Percentiles rank a stretch among this genome's conserved stretches.
Conservation (phyloP, 495 filamentous ascomycete species). For the Penicillium egyptiacum region DNA sequence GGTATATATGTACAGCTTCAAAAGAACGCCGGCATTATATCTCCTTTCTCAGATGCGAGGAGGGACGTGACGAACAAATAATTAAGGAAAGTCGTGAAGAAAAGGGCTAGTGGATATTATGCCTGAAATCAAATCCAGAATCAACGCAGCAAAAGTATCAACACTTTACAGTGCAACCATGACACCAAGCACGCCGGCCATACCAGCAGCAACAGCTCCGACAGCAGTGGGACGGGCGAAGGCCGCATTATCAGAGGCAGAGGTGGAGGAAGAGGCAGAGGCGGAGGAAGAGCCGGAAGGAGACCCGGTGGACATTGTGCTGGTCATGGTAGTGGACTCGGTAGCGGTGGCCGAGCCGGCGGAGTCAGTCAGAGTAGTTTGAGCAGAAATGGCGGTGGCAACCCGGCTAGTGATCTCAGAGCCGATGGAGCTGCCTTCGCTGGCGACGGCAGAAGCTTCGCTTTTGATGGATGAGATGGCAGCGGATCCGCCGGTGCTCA, state of each 20-base stretch:
- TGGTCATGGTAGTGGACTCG: conserved; percentile 20
- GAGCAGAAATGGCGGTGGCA: conserved; percentile 17
- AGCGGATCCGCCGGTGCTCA: conserved; percentile 12
- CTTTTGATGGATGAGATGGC: conserved; percentile 15
- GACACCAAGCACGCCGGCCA: conserved; percentile 39
- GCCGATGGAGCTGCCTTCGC: conserved; percentile 12
- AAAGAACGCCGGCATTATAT: conserved; percentile 14
- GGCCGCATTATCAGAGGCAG: conserved; percentile 19
- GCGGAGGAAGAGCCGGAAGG: conserved; percentile 17
- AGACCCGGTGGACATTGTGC: conserved; percentile 12
- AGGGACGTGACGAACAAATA: neutral
- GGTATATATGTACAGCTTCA: conserved; percentile 14
- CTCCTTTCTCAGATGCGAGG: neutral
- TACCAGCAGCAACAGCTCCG: conserved; percentile 24
- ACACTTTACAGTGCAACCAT: conserved; percentile 40
- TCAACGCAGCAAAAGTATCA: neutral
- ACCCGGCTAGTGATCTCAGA: conserved; percentile 18
- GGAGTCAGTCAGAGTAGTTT: conserved; percentile 22
- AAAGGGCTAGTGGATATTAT: conserved; percentile 6
- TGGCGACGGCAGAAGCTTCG: conserved; percentile 21
- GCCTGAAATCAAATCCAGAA: conserved; percentile 3
- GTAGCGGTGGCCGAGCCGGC: conserved; percentile 19
- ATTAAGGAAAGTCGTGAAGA: conserved; percentile 24
- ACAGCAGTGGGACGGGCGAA: conserved; percentile 24
- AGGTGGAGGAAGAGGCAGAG: conserved; percentile 5